Base-by-base conservation (phyloP, 1,139 yeast species). In the Tardiomyces depauwii region DNA sequence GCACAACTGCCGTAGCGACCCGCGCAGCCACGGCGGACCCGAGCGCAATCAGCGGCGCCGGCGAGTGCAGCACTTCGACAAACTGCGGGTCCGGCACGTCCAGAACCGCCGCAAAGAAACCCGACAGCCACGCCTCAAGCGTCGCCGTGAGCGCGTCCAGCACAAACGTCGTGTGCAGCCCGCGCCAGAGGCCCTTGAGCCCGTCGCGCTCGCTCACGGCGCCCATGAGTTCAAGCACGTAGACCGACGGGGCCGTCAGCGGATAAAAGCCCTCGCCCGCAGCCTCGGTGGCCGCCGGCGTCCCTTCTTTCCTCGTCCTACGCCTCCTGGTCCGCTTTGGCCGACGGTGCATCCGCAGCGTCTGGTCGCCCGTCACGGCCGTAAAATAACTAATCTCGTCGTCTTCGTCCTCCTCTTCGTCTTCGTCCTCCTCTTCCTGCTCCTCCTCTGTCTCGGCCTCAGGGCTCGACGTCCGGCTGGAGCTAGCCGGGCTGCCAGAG, bases 81-180 rank as follows among this genome's bases (percentile, higher is more conserved):
- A 86, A 83, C 53, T 82, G 80, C 1, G 96, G 96, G 60, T 88
- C 96, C 0, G 96, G 95, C n/a, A 87, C 77, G 14, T 86, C 84
- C 47, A 86, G 66, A 45, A 85, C 70, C 2, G 95, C 91, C 6
- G 95, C 80, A 14, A 87, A 63, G 55, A 89, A 78, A 6, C 96
- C 96, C 0, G 94, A 82, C 41, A 87, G 72, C 96, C 97, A 89
- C 0, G 96, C 88, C 58, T 86, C 94, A 44, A 88, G 69, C 1
- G 95, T 84, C 48, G 80, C 78, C 1, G 83, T 77, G 41, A 88
- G 69, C 0, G 95, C 83, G 49, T 77, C 82, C 59, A 83, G 75
- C 32, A 91, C 71, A 59, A 88, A 89, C 1, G 95, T 74, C 1
- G 96, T 86, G 61, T 91, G 88, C 41, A 86, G 73, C 2, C 95